Evolutionary conservation across 1,284 basidiomycete species (phyloP).

Genomic region (Ceratobasidium sp.): DNA sequence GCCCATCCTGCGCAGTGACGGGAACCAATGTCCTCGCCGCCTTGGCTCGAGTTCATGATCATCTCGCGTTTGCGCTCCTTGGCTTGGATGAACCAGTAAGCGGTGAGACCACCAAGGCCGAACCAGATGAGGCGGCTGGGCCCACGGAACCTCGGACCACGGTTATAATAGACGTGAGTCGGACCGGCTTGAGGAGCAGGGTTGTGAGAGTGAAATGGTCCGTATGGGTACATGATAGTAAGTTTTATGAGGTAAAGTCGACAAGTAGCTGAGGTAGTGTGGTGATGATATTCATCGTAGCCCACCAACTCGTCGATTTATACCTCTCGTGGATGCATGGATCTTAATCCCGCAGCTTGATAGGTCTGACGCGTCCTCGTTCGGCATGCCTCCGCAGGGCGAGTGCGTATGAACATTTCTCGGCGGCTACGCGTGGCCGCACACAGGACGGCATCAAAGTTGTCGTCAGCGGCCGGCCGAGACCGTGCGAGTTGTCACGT

Average conservation of each 20-base stretch:
- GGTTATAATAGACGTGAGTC: conserved; percentile 25
- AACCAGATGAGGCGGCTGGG: conserved; percentile 30
- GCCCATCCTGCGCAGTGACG: neutral
- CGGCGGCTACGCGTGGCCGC: neutral
- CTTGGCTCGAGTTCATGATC: neutral
- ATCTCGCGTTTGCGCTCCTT: conserved; percentile 22
- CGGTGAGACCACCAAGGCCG: conserved; percentile 12
- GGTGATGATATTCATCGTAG: conserved; percentile 4
- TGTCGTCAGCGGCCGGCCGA: neutral
- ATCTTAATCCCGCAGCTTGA: neutral
- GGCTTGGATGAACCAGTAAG: conserved; percentile 30
- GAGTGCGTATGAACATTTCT: neutral
- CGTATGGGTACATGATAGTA: conserved; percentile 15
- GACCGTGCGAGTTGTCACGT: neutral
- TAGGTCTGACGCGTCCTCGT: conserved; percentile 10
- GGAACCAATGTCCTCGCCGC: neutral
- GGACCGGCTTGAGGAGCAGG: conserved; percentile 5
- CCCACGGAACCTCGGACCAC: conserved; percentile 4
- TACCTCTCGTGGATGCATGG: no score
- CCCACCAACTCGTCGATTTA: neutral
- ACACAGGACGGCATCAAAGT: neutral
- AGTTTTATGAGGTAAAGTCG: neutral
- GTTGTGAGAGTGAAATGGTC: conserved; percentile 7
- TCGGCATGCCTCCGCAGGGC: neutral
- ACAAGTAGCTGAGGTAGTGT: neutral